Percentiles rank a stretch among this genome's conserved stretches.
Evolutionary conservation across 2,329 filamentous ascomycete species (phyloP).

Genomic region (Helotiales sp.): DNA sequence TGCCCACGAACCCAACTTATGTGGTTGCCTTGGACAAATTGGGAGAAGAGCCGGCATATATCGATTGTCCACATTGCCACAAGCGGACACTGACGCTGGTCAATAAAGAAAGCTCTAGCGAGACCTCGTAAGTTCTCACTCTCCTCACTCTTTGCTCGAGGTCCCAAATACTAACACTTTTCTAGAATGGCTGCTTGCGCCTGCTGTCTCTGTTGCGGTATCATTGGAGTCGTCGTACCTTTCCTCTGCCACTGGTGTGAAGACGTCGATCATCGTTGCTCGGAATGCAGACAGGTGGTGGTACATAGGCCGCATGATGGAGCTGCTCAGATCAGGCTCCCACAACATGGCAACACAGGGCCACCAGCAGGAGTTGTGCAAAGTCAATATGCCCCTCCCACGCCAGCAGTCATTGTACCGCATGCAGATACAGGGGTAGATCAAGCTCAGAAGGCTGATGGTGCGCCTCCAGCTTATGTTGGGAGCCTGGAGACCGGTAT

Average conservation of each 20-base stretch:
- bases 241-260: neutral
- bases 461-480: too few relatives aligned
- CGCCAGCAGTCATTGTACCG: too few relatives aligned
- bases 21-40: neutral
- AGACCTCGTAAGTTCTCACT: neutral
- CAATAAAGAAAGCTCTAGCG: neutral
- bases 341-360: neutral
- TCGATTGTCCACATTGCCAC: neutral
- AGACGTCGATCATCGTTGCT: neutral
- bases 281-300: neutral
- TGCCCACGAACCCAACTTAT: neutral
- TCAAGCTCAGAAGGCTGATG: too few relatives aligned
- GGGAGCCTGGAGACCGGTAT: too few relatives aligned
- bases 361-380: too few relatives aligned
- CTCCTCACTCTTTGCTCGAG: neutral
- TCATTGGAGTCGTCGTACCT: neutral
- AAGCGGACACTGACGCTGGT: neutral
- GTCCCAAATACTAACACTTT: neutral
- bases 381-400: neutral
- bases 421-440: too few relatives aligned
- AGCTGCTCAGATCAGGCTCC: neutral
- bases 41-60: neutral
- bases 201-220: neutral
- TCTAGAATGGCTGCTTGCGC: neutral
- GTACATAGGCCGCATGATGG: neutral